Evolutionary conservation across 169 alveolate species (phyloP).

Genomic region (Plasmodium gonderi): DNA sequence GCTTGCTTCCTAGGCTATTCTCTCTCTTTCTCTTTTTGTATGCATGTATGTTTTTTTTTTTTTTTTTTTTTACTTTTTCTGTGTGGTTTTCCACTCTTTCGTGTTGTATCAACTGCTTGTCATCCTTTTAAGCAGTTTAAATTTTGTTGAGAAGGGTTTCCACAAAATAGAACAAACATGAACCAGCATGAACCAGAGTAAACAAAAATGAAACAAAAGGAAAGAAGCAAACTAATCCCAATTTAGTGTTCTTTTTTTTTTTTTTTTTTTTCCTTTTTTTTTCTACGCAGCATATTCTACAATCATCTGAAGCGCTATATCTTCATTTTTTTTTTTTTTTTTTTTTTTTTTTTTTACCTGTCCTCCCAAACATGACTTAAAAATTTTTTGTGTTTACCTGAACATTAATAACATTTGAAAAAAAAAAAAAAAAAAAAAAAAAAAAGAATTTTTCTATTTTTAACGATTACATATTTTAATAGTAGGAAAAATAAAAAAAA

Average conservation of each 20-base stretch:
- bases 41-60: background rate
- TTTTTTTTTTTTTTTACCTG: slow-evolving; percentile 3
- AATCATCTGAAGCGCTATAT: background rate
- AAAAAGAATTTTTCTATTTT: background rate
- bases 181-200: background rate
- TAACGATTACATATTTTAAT: background rate
- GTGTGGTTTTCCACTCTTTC: background rate
- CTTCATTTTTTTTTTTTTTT: background rate
- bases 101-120: background rate
- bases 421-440: background rate
- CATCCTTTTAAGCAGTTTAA: background rate
- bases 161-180: background rate
- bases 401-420: background rate
- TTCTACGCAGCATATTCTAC: background rate
- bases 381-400: background rate
- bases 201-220: background rate
- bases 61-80: background rate
- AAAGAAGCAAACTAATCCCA: background rate
- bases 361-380: background rate
- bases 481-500: no score
- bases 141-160: background rate
- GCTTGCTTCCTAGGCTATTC: no score
- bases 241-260: background rate
- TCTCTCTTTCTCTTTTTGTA: no score
- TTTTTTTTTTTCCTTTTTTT: background rate